Evolutionary conservation across 176 grass and related monocot species (phyloP), one percentile per base, ranked within the genome.

Genomic region (Tillandsia leiboldiana): DNA sequence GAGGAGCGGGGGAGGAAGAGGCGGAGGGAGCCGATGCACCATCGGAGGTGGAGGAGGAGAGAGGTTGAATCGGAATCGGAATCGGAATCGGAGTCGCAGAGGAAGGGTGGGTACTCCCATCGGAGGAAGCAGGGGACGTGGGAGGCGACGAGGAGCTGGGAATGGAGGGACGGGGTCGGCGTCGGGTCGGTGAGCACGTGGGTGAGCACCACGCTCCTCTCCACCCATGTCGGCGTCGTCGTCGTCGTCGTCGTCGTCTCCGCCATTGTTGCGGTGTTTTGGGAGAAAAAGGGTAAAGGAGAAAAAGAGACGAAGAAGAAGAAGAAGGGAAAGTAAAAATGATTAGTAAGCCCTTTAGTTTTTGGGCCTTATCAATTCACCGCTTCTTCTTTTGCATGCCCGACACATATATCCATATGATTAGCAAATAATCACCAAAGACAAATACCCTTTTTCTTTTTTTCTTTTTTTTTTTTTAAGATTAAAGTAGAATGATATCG

Each of bases 101-200:
- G 83, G 80, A 96, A 88, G 20, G 86, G 92, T n/a, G 48, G 73
- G 66, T 26, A 78, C 28, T 53, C 7, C 14, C 82, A 79, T 10
- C 51, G 18, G 22, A 73, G 82, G 28, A 85, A 82, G 73, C 88
- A 91, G 22, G 83, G 83, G 6, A 84, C 72, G 47, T 72, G 83
- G 69, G 79, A 74, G 54, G 88, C 83, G 0, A 91, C 49, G 81
- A 91, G 88, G 75, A 89, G 77, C 77, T 96, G 88, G 63, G 92
- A 96, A 63, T 96, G 88, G 64, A 96, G 83, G 27, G 86, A 96
- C 62, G 92, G 86, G 22, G 86, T 61, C 47, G 77, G 51, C 29
- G 83, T 87, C 1, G 81, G 83, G 70, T 89, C 29, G 7, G 70
- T 84, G 13, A 91, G 78, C 81, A 91, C 64, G 83, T 89, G 85